Evolutionary conservation across 2,329 filamentous ascomycete species (phyloP).

Genomic region (Verruconis gallopava): DNA sequence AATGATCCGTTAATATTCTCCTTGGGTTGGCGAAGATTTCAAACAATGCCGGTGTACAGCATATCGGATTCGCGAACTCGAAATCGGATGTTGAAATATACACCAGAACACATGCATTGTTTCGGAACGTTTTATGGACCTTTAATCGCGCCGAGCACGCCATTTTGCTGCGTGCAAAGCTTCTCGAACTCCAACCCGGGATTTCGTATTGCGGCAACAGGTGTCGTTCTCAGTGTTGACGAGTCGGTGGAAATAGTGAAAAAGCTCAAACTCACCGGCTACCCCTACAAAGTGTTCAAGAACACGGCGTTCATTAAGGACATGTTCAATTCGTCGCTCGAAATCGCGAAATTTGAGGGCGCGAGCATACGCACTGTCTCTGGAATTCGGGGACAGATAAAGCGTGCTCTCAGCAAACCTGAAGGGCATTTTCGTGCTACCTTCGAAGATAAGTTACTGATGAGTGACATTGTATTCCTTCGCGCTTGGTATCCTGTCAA

Average conservation of each 20-base stretch:
- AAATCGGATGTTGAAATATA: constrained; percentile 98
- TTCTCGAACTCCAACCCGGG: constrained; percentile 74
- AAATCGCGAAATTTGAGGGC: constrained; percentile 97
- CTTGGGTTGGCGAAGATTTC: constrained; percentile 90
- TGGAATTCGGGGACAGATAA: constrained; percentile 92
- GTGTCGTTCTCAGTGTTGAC: constrained; percentile 86
- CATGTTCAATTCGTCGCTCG: constrained; percentile 88
- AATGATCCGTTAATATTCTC: constrained; percentile 97
- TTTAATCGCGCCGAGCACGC: constrained; percentile 86
- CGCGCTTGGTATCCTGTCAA: constrained; percentile 95
- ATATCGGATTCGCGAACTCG: constrained; percentile 86
- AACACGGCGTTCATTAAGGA: constrained; percentile 98
- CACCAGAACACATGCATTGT: constrained; percentile 98
- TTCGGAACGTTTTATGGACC: constrained; percentile 93
- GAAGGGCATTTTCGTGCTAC: constrained; percentile 94
- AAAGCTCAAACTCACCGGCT: constrained; percentile 92
- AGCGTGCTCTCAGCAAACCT: constrained; percentile 81
- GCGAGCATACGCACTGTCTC: constrained; percentile 93
- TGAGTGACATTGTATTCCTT: constrained; percentile 92
- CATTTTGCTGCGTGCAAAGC: constrained; percentile 86
- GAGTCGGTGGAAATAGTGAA: constrained; percentile 97
- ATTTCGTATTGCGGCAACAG: constrained; percentile 88
- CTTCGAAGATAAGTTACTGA: constrained; percentile 96
- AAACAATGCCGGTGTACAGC: constrained; percentile 83
- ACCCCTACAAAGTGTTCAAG: constrained; percentile 96